A percentile compares a stretch with the other conserved stretches of the same genome.
Conservation (phyloP, 495 filamentous ascomycete species). For the Podospora conica region DNA sequence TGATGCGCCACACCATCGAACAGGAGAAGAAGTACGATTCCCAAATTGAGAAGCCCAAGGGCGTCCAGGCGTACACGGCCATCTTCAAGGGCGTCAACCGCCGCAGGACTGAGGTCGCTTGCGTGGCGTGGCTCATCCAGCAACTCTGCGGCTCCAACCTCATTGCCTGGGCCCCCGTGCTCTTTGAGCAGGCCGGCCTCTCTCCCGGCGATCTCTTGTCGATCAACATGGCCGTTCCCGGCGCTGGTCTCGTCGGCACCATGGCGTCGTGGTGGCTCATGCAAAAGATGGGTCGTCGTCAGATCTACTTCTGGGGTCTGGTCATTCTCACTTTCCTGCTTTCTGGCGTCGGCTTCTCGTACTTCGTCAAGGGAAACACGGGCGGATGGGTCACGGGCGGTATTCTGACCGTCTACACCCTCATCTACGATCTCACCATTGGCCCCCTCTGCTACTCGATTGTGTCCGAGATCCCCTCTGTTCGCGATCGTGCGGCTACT, state of each 20-base stretch:
- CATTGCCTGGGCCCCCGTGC: constrained; percentile 63
- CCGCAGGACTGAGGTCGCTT: constrained; percentile 64
- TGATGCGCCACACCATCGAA: constrained; percentile 63
- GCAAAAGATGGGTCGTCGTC: constrained; percentile 42
- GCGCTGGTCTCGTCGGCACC: constrained; percentile 47
- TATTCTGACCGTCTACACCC: constrained; percentile 46
- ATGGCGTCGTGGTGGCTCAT: constrained; percentile 49
- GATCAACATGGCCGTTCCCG: constrained; percentile 36
- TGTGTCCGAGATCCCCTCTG: constrained; percentile 52
- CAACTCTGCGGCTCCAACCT: constrained; percentile 63
- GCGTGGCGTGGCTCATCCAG: constrained; percentile 65
- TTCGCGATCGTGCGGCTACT: constrained; percentile 47
- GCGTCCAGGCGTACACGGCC: constrained; percentile 40
- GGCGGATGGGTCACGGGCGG: constrained; percentile 44
- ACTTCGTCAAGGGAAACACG: constrained; percentile 21
- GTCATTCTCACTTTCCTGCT: constrained; percentile 37
- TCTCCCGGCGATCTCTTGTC: constrained; percentile 43
- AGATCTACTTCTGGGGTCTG: constrained; percentile 48
- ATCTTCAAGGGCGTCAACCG: constrained; percentile 62
- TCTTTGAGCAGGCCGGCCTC: constrained; percentile 63
- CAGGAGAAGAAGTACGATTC: constrained; percentile 44
- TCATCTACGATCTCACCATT: constrained; percentile 51
- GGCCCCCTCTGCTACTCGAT: constrained; percentile 56
- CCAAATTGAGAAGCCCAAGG: constrained; percentile 42
- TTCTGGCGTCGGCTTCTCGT: constrained; percentile 22